These are phyloP conservation scores for Podila verticillata DNA, from an alignment of 192 early-diverging fungal species.

Conservation along the genomic window DNA sequence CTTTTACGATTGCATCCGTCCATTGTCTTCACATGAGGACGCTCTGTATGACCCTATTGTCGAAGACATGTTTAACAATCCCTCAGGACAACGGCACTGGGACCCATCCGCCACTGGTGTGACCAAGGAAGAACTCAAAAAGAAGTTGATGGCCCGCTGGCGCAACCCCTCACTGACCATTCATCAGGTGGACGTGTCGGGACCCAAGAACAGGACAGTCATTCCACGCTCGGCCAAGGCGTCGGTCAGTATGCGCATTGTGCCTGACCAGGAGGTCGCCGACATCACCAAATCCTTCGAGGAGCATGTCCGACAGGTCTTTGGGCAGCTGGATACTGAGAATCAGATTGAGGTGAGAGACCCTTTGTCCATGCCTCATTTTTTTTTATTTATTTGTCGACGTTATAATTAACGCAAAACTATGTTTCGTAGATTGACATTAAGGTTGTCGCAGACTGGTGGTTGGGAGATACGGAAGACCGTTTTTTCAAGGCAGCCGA, in stretches of 20 bases:
- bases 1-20: constrained; percentile 72
- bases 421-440: constrained; percentile 60
- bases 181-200: constrained; percentile 81
- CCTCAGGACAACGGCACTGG: constrained; percentile 21
- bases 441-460: constrained; percentile 74
- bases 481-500: constrained; percentile 76
- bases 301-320: constrained; percentile 60
- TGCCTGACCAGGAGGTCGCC: constrained; percentile 76
- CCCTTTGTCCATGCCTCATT: background rate
- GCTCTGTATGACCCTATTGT: constrained; percentile 67
- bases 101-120: constrained; percentile 32
- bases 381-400: background rate
- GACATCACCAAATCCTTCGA: constrained; percentile 69
- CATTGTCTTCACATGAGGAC: constrained; percentile 63
- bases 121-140: constrained; percentile 54
- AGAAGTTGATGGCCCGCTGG: constrained; percentile 78
- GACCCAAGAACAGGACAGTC: constrained; percentile 73
- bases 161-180: constrained; percentile 77
- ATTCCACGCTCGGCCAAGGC: constrained; percentile 76
- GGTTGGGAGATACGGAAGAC: constrained; percentile 75
- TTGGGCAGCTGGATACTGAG: constrained; percentile 58
- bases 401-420: no score
- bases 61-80: constrained; percentile 52
- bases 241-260: constrained; percentile 76
- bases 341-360: constrained; percentile 55